phyloP scores from a whole-genome alignment of 2,329 filamentous ascomycete genomes.

The Scedosporium boydii region DNA sequence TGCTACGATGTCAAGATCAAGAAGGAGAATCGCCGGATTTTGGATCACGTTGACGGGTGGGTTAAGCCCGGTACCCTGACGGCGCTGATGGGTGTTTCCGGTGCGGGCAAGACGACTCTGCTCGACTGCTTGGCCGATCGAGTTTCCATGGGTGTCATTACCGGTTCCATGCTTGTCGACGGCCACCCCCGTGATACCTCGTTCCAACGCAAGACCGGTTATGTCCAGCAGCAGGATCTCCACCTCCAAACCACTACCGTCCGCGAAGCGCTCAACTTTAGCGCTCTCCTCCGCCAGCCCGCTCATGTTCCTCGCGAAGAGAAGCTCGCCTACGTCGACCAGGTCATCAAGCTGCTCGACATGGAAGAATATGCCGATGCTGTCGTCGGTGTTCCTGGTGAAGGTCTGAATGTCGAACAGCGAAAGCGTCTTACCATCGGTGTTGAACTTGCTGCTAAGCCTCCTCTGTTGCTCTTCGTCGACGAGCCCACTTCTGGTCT shows the following conservation, averaged over 20 bases:
- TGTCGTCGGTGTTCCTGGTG: constrained; percentile 80
- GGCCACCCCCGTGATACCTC: constrained; percentile 61
- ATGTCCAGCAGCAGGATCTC: constrained; percentile 87
- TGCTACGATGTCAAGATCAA: constrained; percentile 76
- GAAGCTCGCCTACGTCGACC: constrained; percentile 79
- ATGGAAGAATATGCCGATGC: constrained; percentile 89
- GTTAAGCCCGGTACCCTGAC: constrained; percentile 88
- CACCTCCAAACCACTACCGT: constrained; percentile 79
- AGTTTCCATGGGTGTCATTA: constrained; percentile 80
- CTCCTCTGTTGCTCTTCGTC: constrained; percentile 79
- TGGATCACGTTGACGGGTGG: constrained; percentile 85
- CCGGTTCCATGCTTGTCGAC: constrained; percentile 67
- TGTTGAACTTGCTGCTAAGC: constrained; percentile 91
- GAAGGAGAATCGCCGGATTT: constrained; percentile 60
- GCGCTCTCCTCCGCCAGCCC: constrained; percentile 76
- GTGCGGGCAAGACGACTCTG: constrained; percentile 90
- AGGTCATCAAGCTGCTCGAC: constrained; percentile 82
- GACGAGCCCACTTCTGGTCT: constrained; percentile 94
- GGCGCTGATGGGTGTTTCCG: constrained; percentile 83
- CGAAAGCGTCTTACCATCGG: constrained; percentile 79
- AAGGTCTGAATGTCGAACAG: constrained; percentile 68
- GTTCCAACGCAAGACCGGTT: constrained; percentile 88
- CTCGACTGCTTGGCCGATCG: constrained; percentile 79
- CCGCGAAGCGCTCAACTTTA: constrained; percentile 79
- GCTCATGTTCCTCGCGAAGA: constrained; percentile 61